Evolutionary conservation across 345 rosid genomes (phyloP), one percentile per base, ranked within the genome.

Genomic region (Diplotaxis tenuifolia): DNA sequence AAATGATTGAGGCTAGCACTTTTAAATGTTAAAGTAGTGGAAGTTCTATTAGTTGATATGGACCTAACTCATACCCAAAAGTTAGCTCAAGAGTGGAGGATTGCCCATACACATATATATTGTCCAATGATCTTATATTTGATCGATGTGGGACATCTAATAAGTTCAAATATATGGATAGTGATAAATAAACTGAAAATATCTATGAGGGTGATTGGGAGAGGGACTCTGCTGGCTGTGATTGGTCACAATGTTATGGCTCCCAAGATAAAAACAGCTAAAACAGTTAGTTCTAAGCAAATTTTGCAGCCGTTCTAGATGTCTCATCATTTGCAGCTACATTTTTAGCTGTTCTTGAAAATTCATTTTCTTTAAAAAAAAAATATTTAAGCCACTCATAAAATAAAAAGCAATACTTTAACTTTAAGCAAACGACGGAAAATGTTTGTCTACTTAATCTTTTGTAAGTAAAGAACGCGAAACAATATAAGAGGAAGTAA

Each of bases 11-110:
- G 15, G 58, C 49, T 27, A 56, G 7, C 15, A 66, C 49, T 57
- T 65, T 57, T 0, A 32, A 73, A 56, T 15, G 72, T 6, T n/a
- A 63, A 57, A 55, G 38, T 65, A 23, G 66, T 73, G 59, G 38
- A 28, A 58, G n/a, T n/a, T n/a, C n/a, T n/a, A n/a, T n/a, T n/a
- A n/a, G n/a, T n/a, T n/a, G n/a, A n/a, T n/a, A n/a, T n/a, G n/a
- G n/a, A n/a, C n/a, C n/a, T n/a, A n/a, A n/a, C n/a, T n/a, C n/a
- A n/a, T n/a, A n/a, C n/a, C n/a, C n/a, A n/a, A n/a, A n/a, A n/a
- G n/a, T n/a, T n/a, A n/a, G n/a, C n/a, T n/a, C n/a, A n/a, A n/a
- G n/a, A n/a, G n/a, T n/a, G n/a, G n/a, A n/a, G n/a, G n/a, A n/a
- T n/a, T n/a, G n/a, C n/a, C n/a, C n/a, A n/a, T n/a, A n/a, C n/a